Evolutionary conservation across 805 yeast genomes (phyloP), one percentile per base, ranked within the genome.

Genomic region (Cyberlindnera samutprakarnensis): DNA sequence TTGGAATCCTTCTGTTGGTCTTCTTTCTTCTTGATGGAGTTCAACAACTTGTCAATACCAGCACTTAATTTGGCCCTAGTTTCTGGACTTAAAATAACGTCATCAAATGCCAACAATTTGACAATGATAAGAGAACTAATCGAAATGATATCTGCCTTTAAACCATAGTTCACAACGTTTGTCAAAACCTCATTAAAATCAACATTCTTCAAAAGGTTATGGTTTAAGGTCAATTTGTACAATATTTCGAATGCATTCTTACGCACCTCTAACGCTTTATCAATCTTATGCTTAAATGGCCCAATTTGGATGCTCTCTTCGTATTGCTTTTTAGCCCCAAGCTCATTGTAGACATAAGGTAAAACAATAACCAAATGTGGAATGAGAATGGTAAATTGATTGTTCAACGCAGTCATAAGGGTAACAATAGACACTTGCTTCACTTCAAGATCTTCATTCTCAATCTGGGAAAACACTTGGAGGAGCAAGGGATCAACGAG

Each of bases 251-350:
- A 81, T 6, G 82, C 65, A 23, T 80, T 68, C 49, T 81, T 81
- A 33, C 95, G 66, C 37, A 75, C 71, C 37, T 76, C 85, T 24
- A 82, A 61, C 0, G 87, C 92, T 42, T 78, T 79, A 46, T 85
- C 95, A 24, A 83, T 70, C 39, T 76, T 75, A 50, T 83, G 88
- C 49, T 82, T 83, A 62, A 80, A 84, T 0, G 94, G 94, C 2
- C 95, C 95, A 73, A 86, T 83, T 28, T 78, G 80, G 21, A 85
- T 77, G 14, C 67, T 61, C 33, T 76, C 76, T 27, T 79, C 71
- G 45, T 72, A 76, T 35, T 71, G 69, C 20, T 66, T 69, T 41
- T 70, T 70, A 1, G 77, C 64, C 10, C 56, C 57, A 28, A 82
- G 62, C 47, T 81, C 85, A 5, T 55, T 58, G 42, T 68, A 68